A percentile compares a stretch with the other conserved stretches of the same genome.
phyloP scores from a whole-genome alignment of 2,329 filamentous ascomycete genomes.

The Aspergillus texensis region DNA sequence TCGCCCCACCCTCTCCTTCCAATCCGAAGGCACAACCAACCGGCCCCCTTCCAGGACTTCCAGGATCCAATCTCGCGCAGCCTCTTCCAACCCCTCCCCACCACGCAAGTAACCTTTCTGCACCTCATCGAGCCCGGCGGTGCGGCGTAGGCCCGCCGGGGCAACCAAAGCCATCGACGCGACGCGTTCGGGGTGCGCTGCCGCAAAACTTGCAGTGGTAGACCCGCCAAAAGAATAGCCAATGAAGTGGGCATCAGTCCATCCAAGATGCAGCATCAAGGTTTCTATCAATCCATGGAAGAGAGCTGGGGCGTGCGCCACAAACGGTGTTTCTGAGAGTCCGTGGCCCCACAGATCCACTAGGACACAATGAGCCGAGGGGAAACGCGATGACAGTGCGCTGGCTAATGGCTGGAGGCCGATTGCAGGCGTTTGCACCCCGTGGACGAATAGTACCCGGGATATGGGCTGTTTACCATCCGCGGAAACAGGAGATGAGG shows the following conservation, averaged over 20 bases:
- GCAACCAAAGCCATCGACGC: conserved; percentile 48
- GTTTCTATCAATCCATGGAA: conserved; percentile 49
- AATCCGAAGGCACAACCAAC: conserved; percentile 47
- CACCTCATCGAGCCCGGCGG: conserved; percentile 27
- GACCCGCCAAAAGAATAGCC: conserved; percentile 56
- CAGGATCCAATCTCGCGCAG: conserved; percentile 41
- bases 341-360: conserved; percentile 60
- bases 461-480: neutral
- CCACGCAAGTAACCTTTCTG: conserved; percentile 26
- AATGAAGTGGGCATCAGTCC: conserved; percentile 50
- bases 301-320: conserved; percentile 43
- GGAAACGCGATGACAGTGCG: conserved; percentile 38
- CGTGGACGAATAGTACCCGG: conserved; percentile 53
- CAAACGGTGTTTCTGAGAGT: conserved; percentile 51
- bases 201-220: conserved; percentile 43
- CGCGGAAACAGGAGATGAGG: neutral
- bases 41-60: conserved; percentile 48
- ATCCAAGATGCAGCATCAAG: conserved; percentile 45
- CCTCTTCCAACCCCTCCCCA: conserved; percentile 32
- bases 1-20: conserved; percentile 44
- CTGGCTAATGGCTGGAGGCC: conserved; percentile 50
- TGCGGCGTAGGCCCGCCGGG: conserved; percentile 49
- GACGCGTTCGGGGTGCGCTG: conserved; percentile 31
- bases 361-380: conserved; percentile 45
- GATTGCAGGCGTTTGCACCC: conserved; percentile 55